Evolutionary conservation across 2,329 filamentous ascomycete genomes (phyloP).

Genomic region (Ophiostoma ips): DNA sequence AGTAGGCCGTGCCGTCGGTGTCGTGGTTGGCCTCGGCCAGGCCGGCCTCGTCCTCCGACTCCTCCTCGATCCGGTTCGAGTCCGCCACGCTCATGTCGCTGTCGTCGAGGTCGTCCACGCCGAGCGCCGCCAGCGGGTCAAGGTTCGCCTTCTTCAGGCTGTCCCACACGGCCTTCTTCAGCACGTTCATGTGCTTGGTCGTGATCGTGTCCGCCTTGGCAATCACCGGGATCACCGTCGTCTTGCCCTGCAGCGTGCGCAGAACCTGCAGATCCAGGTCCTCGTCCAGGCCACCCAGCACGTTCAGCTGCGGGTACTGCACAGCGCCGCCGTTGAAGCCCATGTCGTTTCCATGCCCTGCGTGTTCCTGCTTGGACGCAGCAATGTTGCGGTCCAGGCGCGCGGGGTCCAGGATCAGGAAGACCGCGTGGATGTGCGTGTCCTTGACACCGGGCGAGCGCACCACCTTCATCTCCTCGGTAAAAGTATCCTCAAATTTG

Average conservation of each 20-base stretch:
- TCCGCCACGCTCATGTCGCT: conserved; percentile 28
- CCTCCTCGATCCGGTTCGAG: conserved; percentile 40
- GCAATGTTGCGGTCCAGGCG: conserved; percentile 74
- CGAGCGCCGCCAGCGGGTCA: conserved; percentile 76
- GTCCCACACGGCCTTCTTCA: conserved; percentile 84
- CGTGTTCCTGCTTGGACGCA: conserved; percentile 37
- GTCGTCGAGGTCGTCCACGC: conserved; percentile 61
- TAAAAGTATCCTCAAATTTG: conserved; percentile 97
- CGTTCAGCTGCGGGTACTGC: conserved; percentile 31
- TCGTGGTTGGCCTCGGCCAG: conserved; percentile 9
- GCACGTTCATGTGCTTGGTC: conserved; percentile 79
- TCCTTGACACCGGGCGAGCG: conserved; percentile 86
- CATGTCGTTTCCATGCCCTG: conserved; percentile 22
- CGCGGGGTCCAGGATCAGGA: conserved; percentile 77
- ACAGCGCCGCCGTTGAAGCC: conserved; percentile 34
- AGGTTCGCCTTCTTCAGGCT: conserved; percentile 74
- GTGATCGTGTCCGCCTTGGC: conserved; percentile 96
- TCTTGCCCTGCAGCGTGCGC: conserved; percentile 78
- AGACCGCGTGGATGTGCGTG: conserved; percentile 93
- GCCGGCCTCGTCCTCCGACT: conserved; percentile 29
- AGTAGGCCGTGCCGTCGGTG: conserved; percentile 18
- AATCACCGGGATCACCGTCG: conserved; percentile 87
- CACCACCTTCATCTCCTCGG: conserved; percentile 94
- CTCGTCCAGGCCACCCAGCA: conserved; percentile 63
- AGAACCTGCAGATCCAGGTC: conserved; percentile 84